Evolutionary conservation across 2,329 filamentous ascomycete genomes (phyloP), one percentile per base, ranked within the genome.

Genomic region (Sphaerulina populicola): DNA sequence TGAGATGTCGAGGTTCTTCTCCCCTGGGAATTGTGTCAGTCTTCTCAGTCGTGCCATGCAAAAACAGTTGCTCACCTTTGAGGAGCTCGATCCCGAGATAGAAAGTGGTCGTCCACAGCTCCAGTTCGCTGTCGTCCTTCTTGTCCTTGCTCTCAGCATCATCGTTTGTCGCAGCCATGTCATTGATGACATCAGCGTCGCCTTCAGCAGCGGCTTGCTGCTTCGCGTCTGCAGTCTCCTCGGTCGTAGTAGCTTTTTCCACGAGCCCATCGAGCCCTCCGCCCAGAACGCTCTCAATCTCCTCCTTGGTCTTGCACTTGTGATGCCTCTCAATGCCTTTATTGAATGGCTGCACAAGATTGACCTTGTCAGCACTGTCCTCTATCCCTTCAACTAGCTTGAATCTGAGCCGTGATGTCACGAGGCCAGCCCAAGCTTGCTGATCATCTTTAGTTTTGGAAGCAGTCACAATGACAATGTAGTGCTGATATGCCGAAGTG

Each of bases 401-500:
- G 46, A 35, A 49, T 60, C 93, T 82, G 38, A 97, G 81, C 69
- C 94, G 96, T 12, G 93, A 96, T 69, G 97, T 88, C 3, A 98
- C 88, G 47, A 91, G 82, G 36, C 93, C 93, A 14, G 87, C 88
- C 88, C 91, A 97, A 2, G 84, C 78, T 49, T 88, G 83, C 64
- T 94, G 86, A 1, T 85, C 82, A 60, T 95, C 88, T 65, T 90
- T 89, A 30, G 82, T 86, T 54, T 80, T 86, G 67, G 88, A 90
- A 1, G 88, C 84, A 12, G 88, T 82, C 44, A 90, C 85, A 51
- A 98, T 84, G 47, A 85, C 88, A 48, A 98, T 81, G 67, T 97
- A 98, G 68, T 97, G 96, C 68, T 94, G 95, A 75, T 94, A 95
- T 57, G 86, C 89, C 36, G 81, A 70, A 0, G 90, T 94, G 71